These are phyloP conservation scores for Trypanosoma rangeli DNA, from an alignment of 208 protist species.

Conservation along the genomic window DNA sequence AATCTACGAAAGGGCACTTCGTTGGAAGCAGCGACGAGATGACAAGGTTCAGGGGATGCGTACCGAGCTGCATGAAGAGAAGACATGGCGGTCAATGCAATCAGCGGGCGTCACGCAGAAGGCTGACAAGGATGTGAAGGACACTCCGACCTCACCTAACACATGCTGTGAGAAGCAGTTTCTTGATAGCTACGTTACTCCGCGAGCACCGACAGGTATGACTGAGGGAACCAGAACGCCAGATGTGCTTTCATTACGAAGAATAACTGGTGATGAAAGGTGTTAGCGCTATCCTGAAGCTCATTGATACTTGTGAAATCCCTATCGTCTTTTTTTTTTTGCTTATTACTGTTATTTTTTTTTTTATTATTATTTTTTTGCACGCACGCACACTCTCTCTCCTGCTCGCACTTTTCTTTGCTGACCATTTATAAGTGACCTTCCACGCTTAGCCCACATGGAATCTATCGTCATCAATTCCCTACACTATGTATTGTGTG, in stretches of 20 bases:
- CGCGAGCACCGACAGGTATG: not conserved
- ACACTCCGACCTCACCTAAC: not conserved
- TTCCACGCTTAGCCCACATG: too few relatives aligned
- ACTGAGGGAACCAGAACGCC: not conserved
- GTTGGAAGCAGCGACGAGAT: conserved; percentile 26
- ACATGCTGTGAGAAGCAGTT: not conserved
- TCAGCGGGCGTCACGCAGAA: not conserved
- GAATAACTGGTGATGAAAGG: not conserved
- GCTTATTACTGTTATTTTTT: too few relatives aligned
- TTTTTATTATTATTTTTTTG: too few relatives aligned
- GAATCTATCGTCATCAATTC: too few relatives aligned
- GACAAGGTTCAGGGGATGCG: conserved; percentile 24
- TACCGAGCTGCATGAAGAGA: conserved; percentile 1
- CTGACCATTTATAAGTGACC: too few relatives aligned
- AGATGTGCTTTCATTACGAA: conserved; percentile 8
- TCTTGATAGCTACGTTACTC: not conserved
- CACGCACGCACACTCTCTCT: too few relatives aligned
- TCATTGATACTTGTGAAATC: too few relatives aligned
- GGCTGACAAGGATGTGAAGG: not conserved
- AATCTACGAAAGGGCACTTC: conserved; percentile 15
- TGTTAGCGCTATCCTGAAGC: not conserved
- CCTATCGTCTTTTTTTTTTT: too few relatives aligned
- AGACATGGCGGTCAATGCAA: not conserved
- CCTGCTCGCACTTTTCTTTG: too few relatives aligned
- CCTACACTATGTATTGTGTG: too few relatives aligned